Conservation (phyloP, 441 rosid genomes). For the Dalechampia spathulata region DNA sequence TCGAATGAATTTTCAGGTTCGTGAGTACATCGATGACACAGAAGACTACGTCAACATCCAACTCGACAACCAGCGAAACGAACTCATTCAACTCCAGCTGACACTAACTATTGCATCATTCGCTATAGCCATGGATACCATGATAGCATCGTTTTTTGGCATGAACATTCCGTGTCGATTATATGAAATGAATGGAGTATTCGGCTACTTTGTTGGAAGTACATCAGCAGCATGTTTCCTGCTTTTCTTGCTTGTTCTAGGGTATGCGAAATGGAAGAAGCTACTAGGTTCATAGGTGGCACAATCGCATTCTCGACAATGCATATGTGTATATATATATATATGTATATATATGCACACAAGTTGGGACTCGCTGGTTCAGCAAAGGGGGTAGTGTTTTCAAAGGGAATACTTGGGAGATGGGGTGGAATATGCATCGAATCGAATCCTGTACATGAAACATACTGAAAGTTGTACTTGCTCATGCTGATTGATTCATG, state of each 20-base stretch:
- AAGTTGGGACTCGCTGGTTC: too few species aligned
- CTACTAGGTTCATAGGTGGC: constrained; percentile 54
- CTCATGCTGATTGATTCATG: too few species aligned
- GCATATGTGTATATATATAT: too few species aligned
- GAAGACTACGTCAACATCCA: constrained; percentile 95
- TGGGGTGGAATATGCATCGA: too few species aligned
- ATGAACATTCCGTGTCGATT: constrained; percentile 74
- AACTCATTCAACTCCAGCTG: constrained; percentile 89
- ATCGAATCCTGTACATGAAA: too few species aligned
- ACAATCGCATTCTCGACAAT: not conserved
- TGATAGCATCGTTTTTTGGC: constrained; percentile 68
- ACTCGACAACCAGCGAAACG: constrained; percentile 85
- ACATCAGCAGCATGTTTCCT: constrained; percentile 37
- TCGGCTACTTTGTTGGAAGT: constrained; percentile 8
- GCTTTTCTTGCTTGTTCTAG: constrained; percentile 64
- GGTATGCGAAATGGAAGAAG: constrained; percentile 95
- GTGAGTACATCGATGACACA: constrained; percentile 94
- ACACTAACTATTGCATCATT: constrained; percentile 73
- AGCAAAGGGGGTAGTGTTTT: too few species aligned
- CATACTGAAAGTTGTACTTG: too few species aligned
- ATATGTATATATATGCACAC: too few species aligned
- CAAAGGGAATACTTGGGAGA: too few species aligned
- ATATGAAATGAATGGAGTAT: constrained; percentile 19
- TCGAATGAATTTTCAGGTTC: constrained; percentile 72
- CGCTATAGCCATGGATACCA: constrained; percentile 65